These are phyloP conservation scores for Pestalotiopsis sp. DNA, from an alignment of 2,329 filamentous ascomycete species.

Conservation along the genomic window DNA sequence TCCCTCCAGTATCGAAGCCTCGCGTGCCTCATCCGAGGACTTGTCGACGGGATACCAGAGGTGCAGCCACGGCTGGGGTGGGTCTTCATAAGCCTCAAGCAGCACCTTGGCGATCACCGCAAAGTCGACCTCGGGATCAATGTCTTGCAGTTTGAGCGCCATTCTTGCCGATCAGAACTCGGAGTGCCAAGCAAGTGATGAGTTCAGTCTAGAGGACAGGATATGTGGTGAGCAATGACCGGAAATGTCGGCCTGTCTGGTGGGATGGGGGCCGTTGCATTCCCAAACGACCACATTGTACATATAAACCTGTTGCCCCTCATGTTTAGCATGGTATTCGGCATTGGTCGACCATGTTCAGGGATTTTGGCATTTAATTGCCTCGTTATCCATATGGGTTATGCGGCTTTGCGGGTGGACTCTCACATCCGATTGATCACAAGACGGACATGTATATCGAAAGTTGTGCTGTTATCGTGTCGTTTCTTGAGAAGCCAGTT, in stretches of 20 bases:
- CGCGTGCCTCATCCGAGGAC: constrained; percentile 18
- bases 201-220: neutral
- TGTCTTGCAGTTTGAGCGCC: constrained; percentile 17
- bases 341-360: neutral
- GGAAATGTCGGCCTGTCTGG: neutral
- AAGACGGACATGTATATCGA: neutral
- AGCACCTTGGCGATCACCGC: constrained; percentile 22
- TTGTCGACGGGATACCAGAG: constrained; percentile 29
- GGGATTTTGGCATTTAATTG: neutral
- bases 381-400: neutral
- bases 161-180: neutral
- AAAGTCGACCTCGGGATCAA: constrained; percentile 28
- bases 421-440: neutral
- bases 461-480: neutral
- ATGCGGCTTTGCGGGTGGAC: neutral
- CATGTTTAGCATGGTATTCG: neutral
- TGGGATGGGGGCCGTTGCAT: neutral
- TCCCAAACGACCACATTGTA: neutral
- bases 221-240: neutral
- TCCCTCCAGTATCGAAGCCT: constrained; percentile 24
- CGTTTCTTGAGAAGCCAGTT: neutral
- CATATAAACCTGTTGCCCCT: neutral
- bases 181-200: neutral
- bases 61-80: constrained; percentile 29
- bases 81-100: constrained; percentile 28